Percentiles rank a stretch among this genome's conserved stretches.
Conservation (phyloP, 2,329 filamentous ascomycete genomes). For the Exophiala viscosa region DNA sequence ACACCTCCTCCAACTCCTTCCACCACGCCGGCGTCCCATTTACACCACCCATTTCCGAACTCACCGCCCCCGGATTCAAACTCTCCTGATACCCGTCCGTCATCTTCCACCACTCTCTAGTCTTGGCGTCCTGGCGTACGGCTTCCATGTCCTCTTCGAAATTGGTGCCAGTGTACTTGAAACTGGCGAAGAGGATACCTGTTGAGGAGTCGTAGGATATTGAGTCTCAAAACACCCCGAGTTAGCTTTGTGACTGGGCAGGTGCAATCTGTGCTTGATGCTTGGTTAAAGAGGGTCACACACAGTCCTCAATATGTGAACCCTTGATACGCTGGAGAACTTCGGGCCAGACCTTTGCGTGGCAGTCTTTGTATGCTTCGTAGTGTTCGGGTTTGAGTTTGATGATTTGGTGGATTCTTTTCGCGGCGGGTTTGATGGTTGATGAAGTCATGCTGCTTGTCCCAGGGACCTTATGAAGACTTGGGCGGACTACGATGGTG, state of each 20-base stretch:
- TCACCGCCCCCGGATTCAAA: conserved; percentile 1
- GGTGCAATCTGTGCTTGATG: background rate
- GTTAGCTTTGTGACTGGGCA: background rate
- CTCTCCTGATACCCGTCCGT: conserved; percentile 69
- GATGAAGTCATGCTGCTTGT: too few species aligned
- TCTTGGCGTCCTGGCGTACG: conserved; percentile 69
- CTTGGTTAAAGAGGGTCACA: conserved; percentile 21
- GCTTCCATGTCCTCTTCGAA: conserved; percentile 71
- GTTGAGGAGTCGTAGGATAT: conserved; percentile 66
- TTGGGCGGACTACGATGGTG: too few species aligned
- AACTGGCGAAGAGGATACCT: conserved; percentile 66
- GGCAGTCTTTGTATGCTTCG: conserved; percentile 68
- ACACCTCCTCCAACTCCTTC: conserved; percentile 2
- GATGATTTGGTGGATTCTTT: conserved; percentile 66
- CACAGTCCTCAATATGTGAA: conserved; percentile 71
- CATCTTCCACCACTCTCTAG: conserved; percentile 76
- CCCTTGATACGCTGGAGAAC: conserved; percentile 72
- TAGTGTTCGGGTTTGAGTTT: conserved; percentile 65
- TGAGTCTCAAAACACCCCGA: conserved; percentile 41
- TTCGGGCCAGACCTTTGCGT: conserved; percentile 72
- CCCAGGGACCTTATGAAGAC: too few species aligned
- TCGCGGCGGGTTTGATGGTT: background rate
- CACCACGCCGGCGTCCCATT: background rate
- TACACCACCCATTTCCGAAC: conserved; percentile 2
- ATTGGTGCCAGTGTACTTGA: conserved; percentile 74